Evolutionary conservation across 192 early-diverging fungal species (phyloP), one percentile per base, ranked within the genome.

Genomic region (Haplosporangium gracile): DNA sequence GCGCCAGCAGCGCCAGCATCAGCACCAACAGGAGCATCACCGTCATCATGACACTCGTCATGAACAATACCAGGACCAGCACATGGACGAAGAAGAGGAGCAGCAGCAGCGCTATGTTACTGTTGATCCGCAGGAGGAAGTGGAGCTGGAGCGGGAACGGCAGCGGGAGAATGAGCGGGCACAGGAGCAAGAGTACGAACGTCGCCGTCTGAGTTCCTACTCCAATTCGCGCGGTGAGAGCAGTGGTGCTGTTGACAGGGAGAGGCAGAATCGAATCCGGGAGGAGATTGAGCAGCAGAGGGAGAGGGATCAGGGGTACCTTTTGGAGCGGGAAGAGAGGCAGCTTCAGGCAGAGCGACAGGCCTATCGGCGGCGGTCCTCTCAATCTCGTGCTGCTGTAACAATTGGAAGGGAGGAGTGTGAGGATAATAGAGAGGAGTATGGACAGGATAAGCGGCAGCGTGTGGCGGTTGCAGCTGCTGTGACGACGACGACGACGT

Each of bases 231-330:
- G 60, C 7, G 60, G 60, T 65, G 60, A 65, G 8, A 3, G 11
- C 24, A 29, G 70, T 18, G 10, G 24, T 20, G 43, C 43, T 45
- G 69, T 39, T 3, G 39, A 71, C 5, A 7, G 16, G 13, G 75
- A 71, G 26, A 75, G 40, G 5, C 81, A 82, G 42, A 68, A 82
- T 29, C 68, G 36, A 0, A 49, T 82, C 32, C 74, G 81, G 20
- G n/a, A 69, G 20, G 81, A 82, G 70, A 82, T 82, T 77, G 81
- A 82, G 34, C 49, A 39, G 16, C 81, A 82, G 16, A 65, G 70
- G 7, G 69, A 72, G 29, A 74, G 16, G 18, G 79, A 81, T 53
- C 38, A 39, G 57, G 29, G 20, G 0, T 40, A 81, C 26, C 38
- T 42, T 69, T 73, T 77, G 45, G 47, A 51, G 16, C 65, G 32